A percentile compares a stretch with the other conserved stretches of the same genome.
These are phyloP conservation scores for Sporothrix pseudoabietina DNA, from an alignment of 2,329 filamentous ascomycete species.

Conservation along the genomic window DNA sequence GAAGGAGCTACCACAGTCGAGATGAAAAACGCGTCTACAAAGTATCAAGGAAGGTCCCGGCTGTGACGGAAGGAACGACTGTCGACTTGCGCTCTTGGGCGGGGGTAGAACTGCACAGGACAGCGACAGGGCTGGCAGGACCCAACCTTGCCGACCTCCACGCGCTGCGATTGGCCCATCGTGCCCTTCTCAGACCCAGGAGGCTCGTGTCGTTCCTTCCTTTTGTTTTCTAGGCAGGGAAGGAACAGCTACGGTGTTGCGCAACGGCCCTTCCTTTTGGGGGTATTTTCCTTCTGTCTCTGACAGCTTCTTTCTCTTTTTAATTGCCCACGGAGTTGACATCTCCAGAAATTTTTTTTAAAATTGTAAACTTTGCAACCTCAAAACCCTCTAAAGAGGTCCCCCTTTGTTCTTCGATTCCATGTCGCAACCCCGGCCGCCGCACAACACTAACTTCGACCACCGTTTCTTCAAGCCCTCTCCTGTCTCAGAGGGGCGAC, in stretches of 20 bases:
- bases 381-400: neutral
- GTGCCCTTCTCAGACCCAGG: neutral
- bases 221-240: constrained; percentile 14
- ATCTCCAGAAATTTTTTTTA: neutral
- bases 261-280: constrained; percentile 17
- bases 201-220: neutral
- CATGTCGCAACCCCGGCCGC: constrained; percentile 2
- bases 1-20: neutral
- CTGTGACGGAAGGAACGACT: constrained; percentile 12
- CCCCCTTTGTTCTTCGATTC: neutral
- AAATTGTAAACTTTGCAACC: neutral
- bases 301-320: neutral
- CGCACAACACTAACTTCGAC: neutral
- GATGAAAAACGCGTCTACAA: neutral
- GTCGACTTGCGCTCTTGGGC: neutral
- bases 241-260: neutral
- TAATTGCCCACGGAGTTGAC: neutral
- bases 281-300: neutral
- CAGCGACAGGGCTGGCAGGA: constrained; percentile 17
- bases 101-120: neutral
- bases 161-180: constrained; percentile 23
- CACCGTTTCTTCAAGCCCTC: neutral
- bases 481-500: constrained; percentile 1
- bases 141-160: constrained; percentile 34
- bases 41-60: neutral